These are phyloP conservation scores for Xylariomycetidae sp. DNA, from an alignment of 2,329 filamentous ascomycete genomes.

Conservation along the genomic window DNA sequence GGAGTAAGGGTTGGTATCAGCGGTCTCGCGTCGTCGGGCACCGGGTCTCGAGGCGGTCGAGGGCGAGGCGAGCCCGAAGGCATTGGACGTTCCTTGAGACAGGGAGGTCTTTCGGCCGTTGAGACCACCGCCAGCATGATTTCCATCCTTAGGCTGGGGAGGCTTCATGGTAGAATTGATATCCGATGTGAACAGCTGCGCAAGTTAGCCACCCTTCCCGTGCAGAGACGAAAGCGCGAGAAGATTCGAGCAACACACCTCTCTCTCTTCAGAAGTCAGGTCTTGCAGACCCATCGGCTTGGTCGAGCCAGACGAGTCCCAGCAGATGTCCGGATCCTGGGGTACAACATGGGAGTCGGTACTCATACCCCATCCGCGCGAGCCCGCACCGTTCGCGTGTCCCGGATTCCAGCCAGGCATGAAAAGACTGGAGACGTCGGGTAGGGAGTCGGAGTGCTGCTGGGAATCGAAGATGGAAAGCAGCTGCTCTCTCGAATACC, in stretches of 20 bases:
- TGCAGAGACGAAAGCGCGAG: no score
- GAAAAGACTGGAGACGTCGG: constrained; percentile 64
- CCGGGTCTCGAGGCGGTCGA: constrained; percentile 66
- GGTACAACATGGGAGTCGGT: constrained; percentile 69
- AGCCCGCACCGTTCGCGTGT: constrained; percentile 57
- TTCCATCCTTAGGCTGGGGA: constrained; percentile 67
- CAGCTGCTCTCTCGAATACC: constrained; percentile 77
- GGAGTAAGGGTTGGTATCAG: constrained; percentile 61
- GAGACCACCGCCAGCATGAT: constrained; percentile 48
- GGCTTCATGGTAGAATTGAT: constrained; percentile 94
- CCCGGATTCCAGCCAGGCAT: constrained; percentile 76
- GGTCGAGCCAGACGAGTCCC: constrained; percentile 69
- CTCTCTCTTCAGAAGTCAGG: constrained; percentile 60
- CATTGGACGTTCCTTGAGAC: constrained; percentile 61
- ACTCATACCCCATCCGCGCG: constrained; percentile 71
- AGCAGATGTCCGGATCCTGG: constrained; percentile 86
- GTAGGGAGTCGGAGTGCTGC: constrained; percentile 41
- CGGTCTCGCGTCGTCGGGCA: constrained; percentile 77
- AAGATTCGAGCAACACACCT: constrained; percentile 49
- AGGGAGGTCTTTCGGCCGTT: constrained; percentile 79
- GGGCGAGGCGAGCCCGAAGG: constrained; percentile 70
- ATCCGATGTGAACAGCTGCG: constrained; percentile 72
- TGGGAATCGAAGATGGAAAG: constrained; percentile 61
- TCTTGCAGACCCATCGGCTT: constrained; percentile 69
- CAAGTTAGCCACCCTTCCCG: constrained; percentile 22